phyloP scores from a whole-genome alignment of 2,329 filamentous ascomycete genomes.

The Scedosporium boydii region DNA sequence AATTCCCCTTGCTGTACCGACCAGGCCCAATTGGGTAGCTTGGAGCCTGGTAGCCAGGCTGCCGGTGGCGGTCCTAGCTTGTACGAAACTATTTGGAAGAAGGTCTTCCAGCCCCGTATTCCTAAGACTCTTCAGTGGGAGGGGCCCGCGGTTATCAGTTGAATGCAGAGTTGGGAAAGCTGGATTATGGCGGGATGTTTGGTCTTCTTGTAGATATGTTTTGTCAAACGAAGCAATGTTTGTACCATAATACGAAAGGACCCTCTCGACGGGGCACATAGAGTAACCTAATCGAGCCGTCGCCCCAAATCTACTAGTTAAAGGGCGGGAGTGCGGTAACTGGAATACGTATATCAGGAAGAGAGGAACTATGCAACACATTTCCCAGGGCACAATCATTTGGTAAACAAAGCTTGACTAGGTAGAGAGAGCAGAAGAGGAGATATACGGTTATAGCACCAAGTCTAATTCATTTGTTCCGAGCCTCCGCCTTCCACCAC shows the following conservation, averaged over 20 bases:
- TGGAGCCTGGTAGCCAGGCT: conserved; percentile 36
- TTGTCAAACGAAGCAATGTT: background rate
- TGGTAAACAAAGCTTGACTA: too few species aligned
- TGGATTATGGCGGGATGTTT: background rate
- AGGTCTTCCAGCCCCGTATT: conserved; percentile 32
- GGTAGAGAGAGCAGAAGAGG: too few species aligned
- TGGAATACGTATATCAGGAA: too few species aligned
- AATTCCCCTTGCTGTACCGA: conserved; percentile 25
- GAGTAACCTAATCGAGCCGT: too few species aligned
- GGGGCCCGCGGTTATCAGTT: conserved; percentile 20
- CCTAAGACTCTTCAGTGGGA: conserved; percentile 29
- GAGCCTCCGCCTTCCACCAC: too few species aligned
- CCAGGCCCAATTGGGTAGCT: conserved; percentile 27
- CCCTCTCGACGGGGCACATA: too few species aligned
- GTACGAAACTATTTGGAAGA: conserved; percentile 35
- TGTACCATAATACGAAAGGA: background rate
- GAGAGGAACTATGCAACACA: too few species aligned
- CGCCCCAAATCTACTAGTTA: too few species aligned
- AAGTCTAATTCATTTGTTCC: too few species aligned
- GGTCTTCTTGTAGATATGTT: background rate
- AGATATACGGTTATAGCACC: too few species aligned
- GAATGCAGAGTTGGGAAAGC: background rate
- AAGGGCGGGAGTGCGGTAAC: too few species aligned
- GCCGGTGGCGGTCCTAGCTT: conserved; percentile 30
- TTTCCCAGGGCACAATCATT: too few species aligned